phyloP scores from a whole-genome alignment of 2,329 filamentous ascomycete species.

The Arachnomyces sp. region DNA sequence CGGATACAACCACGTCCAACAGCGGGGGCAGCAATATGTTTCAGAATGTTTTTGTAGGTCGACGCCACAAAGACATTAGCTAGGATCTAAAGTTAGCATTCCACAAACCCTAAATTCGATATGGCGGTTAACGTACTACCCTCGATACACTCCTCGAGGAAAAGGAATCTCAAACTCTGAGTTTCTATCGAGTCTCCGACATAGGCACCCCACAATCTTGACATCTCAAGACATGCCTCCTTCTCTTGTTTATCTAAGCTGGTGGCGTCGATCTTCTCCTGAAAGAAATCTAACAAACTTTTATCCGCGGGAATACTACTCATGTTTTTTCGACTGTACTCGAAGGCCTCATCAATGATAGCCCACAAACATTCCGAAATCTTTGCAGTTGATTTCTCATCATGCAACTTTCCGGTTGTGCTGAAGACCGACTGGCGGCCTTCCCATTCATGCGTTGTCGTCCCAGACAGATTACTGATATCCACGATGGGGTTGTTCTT shows the following conservation, averaged over 20 bases:
- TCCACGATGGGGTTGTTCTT: slow-evolving; percentile 52
- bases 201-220: slow-evolving; percentile 58
- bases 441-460: slow-evolving; percentile 45
- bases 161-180: slow-evolving; percentile 59
- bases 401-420: slow-evolving; percentile 36
- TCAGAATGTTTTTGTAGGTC: slow-evolving; percentile 53
- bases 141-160: slow-evolving; percentile 59
- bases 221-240: slow-evolving; percentile 45
- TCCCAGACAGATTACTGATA: slow-evolving; percentile 48
- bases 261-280: slow-evolving; percentile 39
- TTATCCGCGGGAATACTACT: slow-evolving; percentile 43
- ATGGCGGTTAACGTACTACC: slow-evolving; percentile 39
- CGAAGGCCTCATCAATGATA: slow-evolving; percentile 53
- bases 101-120: not conserved
- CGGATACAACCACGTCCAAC: slow-evolving; percentile 42
- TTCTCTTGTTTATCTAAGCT: slow-evolving; percentile 35
- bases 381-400: slow-evolving; percentile 23
- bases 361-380: slow-evolving; percentile 47
- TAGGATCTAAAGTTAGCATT: slow-evolving; percentile 15
- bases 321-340: slow-evolving; percentile 48
- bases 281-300: slow-evolving; percentile 53
- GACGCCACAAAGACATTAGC: slow-evolving; percentile 57
- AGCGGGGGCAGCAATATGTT: slow-evolving; percentile 44
- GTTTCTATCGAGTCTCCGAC: slow-evolving; percentile 52
- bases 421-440: slow-evolving; percentile 45